Conservation (phyloP, 371 early-diverging fungal species). For the Mucor mucedo region DNA sequence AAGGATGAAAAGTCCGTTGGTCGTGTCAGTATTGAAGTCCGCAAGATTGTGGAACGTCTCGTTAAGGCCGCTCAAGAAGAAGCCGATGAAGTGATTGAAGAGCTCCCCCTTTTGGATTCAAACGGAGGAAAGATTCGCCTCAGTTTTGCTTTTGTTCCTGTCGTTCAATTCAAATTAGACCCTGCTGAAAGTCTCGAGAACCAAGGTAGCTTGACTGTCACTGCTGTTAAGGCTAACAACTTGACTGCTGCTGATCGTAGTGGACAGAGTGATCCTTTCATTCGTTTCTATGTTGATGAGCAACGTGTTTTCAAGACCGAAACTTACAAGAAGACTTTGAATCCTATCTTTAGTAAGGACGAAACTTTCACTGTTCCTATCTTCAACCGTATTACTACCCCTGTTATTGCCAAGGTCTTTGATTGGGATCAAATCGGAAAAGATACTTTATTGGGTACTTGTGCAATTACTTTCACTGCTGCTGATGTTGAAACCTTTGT, state of each 20-base stretch:
- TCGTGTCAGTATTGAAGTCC: conserved; percentile 29
- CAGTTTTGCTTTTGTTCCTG: conserved; percentile 46
- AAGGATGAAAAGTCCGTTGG: conserved; percentile 41
- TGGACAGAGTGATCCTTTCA: conserved; percentile 85
- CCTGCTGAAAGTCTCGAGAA: conserved; percentile 56
- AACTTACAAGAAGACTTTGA: conserved; percentile 78
- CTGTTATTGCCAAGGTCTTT: conserved; percentile 67
- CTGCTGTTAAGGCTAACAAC: conserved; percentile 46
- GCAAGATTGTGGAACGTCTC: conserved; percentile 34
- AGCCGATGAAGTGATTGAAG: conserved; percentile 18
- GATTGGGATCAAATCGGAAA: conserved; percentile 85
- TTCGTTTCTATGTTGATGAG: conserved; percentile 74
- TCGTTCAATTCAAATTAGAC: conserved; percentile 50
- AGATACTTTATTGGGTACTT: conserved; percentile 60
- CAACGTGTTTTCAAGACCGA: conserved; percentile 82
- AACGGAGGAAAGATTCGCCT: conserved; percentile 39
- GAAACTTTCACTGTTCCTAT: conserved; percentile 76
- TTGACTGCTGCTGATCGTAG: conserved; percentile 57
- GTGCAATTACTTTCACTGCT: conserved; percentile 36
- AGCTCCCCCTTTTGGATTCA: conserved; percentile 36
- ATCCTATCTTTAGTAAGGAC: conserved; percentile 78
- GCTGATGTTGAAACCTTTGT: conserved; percentile 45
- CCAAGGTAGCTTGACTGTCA: conserved; percentile 55
- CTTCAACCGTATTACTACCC: conserved; percentile 53
- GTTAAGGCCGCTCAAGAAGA: conserved; percentile 25